Conservation (phyloP, 2,329 filamentous ascomycete species). For the Penicillium sp. region DNA sequence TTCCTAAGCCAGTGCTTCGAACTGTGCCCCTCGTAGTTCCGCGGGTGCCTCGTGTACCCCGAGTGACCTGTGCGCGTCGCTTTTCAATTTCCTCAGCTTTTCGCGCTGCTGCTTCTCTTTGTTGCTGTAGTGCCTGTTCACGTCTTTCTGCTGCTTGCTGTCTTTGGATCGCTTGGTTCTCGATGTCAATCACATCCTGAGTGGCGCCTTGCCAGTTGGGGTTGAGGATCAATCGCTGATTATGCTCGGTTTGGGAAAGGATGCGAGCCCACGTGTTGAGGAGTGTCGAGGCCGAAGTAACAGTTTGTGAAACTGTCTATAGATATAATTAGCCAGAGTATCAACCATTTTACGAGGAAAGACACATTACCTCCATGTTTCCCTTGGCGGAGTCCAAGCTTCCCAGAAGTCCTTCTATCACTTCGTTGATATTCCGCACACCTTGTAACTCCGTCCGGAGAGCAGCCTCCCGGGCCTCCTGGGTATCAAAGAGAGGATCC, state of each 20-base stretch:
- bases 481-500: constrained; percentile 57
- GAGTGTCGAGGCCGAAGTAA: constrained; percentile 80
- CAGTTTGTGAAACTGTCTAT: constrained; percentile 79
- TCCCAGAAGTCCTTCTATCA: constrained; percentile 63
- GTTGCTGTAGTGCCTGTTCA: constrained; percentile 73
- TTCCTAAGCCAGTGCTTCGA: constrained; percentile 32
- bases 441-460: constrained; percentile 77
- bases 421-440: constrained; percentile 80
- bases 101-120: constrained; percentile 64
- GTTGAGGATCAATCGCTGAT: constrained; percentile 85
- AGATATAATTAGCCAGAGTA: neutral
- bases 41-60: constrained; percentile 31
- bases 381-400: constrained; percentile 47
- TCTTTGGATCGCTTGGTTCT: constrained; percentile 70
- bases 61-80: constrained; percentile 34
- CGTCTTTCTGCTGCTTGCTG: constrained; percentile 75
- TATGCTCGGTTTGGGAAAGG: constrained; percentile 94
- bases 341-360: neutral
- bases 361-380: constrained; percentile 46
- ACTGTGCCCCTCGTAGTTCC: constrained; percentile 34
- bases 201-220: constrained; percentile 85
- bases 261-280: constrained; percentile 96
- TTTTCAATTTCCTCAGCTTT: constrained; percentile 50
- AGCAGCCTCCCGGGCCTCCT: constrained; percentile 68
- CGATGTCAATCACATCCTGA: constrained; percentile 80